Evolutionary conservation across 345 rosid genomes (phyloP).

Genomic region (Lepidium africanum): DNA sequence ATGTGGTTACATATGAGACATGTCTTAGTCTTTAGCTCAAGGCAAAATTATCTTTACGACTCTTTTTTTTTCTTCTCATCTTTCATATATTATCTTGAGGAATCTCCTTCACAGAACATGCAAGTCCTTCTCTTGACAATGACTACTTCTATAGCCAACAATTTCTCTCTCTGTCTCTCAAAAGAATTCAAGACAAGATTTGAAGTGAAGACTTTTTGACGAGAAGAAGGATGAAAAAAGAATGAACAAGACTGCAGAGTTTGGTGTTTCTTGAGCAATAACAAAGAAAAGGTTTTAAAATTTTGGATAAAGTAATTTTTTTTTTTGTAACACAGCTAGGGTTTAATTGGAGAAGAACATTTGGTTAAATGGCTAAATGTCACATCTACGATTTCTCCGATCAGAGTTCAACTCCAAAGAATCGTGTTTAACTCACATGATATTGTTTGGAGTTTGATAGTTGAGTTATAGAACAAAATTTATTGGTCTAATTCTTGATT

Average conservation of each 20-base stretch:
- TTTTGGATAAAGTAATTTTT: background rate
- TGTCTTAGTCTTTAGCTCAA: conserved; percentile 24
- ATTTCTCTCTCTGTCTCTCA: background rate
- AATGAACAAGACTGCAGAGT: background rate
- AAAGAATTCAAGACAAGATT: background rate
- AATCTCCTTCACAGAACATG: conserved; percentile 28
- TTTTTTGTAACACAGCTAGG: no score
- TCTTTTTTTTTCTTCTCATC: background rate
- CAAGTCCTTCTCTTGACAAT: conserved; percentile 9
- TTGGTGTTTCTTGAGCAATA: background rate
- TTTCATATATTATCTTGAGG: background rate
- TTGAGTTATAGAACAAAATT: no score
- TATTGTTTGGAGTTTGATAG: no score
- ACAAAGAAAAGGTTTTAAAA: background rate
- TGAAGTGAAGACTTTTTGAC: background rate
- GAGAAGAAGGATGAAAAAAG: background rate
- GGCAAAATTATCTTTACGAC: conserved; percentile 11
- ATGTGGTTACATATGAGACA: conserved; percentile 18
- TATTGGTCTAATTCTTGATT: no score
- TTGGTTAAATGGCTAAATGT: no score
- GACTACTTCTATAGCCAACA: conserved; percentile 4
- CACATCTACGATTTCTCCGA: no score
- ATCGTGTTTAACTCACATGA: no score
- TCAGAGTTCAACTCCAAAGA: no score
- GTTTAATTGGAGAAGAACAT: no score